Evolutionary conservation across 352 stramenopile genomes (phyloP).

Genomic region (Peronospora belbahrii): DNA sequence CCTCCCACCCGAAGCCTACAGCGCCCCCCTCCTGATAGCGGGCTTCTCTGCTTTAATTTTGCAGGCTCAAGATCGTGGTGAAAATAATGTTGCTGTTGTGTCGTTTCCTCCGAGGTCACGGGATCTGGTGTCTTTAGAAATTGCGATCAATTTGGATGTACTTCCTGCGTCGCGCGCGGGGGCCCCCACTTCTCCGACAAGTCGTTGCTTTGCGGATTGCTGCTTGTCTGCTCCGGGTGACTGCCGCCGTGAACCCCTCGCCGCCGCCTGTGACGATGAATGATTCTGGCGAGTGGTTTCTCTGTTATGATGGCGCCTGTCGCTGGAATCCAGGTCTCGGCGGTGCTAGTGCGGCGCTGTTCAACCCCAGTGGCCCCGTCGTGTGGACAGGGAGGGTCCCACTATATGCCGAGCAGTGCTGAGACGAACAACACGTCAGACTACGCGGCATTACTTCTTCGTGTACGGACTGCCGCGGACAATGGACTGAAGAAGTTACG

Average conservation of each 20-base stretch:
- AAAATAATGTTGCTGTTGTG: too few species aligned
- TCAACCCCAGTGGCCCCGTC: too few species aligned
- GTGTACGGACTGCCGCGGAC: conserved; percentile 1
- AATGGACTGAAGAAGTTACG: neutral
- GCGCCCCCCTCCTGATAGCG: too few species aligned
- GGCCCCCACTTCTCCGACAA: too few species aligned
- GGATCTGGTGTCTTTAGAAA: too few species aligned
- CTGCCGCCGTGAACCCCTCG: too few species aligned
- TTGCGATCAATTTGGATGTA: too few species aligned
- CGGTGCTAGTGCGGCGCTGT: neutral
- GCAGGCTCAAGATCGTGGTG: too few species aligned
- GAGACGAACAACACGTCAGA: conserved; percentile 24
- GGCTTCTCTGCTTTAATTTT: too few species aligned
- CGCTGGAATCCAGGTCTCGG: conserved; percentile 4
- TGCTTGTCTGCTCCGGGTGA: neutral
- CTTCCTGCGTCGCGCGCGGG: too few species aligned
- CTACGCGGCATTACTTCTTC: conserved; percentile 19
- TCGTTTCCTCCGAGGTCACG: too few species aligned
- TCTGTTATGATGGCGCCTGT: conserved; percentile 14
- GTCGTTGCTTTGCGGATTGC: neutral
- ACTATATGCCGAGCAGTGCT: conserved; percentile 1
- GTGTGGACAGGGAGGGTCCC: conserved; percentile 14
- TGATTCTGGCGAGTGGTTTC: neutral
- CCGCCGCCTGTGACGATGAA: neutral
- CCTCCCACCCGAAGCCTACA: too few species aligned